Conservation (phyloP, 225 moss, liverwort and hornwort genomes). For the Straminergon stramineum region DNA sequence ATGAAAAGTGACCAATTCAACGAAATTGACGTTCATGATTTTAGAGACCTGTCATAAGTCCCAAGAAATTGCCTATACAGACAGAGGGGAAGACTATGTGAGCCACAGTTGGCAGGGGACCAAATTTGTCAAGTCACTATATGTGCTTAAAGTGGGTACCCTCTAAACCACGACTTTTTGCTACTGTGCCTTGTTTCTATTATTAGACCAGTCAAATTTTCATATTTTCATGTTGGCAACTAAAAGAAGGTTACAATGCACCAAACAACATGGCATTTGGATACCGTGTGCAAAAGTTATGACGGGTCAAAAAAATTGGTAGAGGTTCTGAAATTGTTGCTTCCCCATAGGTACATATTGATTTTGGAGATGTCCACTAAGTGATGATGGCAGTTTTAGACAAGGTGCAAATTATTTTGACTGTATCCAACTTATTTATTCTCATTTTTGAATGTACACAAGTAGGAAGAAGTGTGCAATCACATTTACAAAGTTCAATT, state of each 20-base stretch:
- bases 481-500: not conserved
- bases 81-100: not conserved
- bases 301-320: not conserved
- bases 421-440: not conserved
- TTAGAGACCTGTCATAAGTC: not conserved
- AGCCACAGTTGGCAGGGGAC: not conserved
- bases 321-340: not conserved
- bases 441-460: not conserved
- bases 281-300: not conserved
- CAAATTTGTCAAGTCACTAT: not conserved
- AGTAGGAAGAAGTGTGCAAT: not conserved
- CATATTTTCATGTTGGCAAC: not conserved
- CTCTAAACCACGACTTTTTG: not conserved
- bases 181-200: not conserved
- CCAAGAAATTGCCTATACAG: not conserved
- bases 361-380: not conserved
- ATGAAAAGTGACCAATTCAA: not conserved
- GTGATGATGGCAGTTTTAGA: not conserved
- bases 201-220: not conserved
- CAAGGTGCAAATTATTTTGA: rapidly evolving
- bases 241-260: not conserved
- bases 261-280: not conserved
- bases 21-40: not conserved
- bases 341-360: not conserved
- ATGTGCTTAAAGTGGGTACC: not conserved